phyloP scores from a whole-genome alignment of 371 early-diverging fungal species.

The Phascolomyces articulosus region DNA sequence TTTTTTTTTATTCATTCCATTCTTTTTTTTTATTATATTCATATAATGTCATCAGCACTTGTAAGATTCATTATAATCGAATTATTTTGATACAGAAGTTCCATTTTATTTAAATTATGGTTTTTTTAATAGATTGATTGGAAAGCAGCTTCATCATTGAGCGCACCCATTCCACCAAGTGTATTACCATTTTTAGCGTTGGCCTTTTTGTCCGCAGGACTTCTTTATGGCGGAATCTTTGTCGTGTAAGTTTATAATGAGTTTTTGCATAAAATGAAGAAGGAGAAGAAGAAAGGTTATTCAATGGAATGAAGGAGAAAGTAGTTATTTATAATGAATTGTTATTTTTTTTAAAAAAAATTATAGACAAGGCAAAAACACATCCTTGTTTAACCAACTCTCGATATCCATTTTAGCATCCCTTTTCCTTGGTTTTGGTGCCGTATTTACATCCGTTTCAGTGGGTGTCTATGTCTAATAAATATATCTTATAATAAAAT shows the following conservation, averaged over 20 bases:
- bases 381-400: constrained; percentile 39
- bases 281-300: neutral
- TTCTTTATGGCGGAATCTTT: constrained; percentile 40
- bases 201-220: constrained; percentile 30
- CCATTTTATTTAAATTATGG: too few relatives aligned
- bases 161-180: constrained; percentile 34
- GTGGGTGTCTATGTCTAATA: constrained; percentile 52
- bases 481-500: too few relatives aligned
- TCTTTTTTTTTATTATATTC: too few relatives aligned
- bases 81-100: too few relatives aligned
- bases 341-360: too few relatives aligned
- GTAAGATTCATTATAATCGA: too few relatives aligned
- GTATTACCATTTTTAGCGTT: constrained; percentile 36
- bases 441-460: constrained; percentile 48
- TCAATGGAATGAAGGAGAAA: neutral
- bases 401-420: constrained; percentile 42
- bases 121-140: constrained; percentile 11
- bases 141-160: constrained; percentile 10
- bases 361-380: constrained; percentile 41
- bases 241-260: constrained; percentile 35
- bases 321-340: too few relatives aligned
- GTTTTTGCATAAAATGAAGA: neutral
- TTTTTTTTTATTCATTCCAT: too few relatives aligned
- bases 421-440: constrained; percentile 47
- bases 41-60: neutral